These are phyloP conservation scores for Dalbergia cochinchinensis DNA, from an alignment of 306 rosid genomes.

Conservation along the genomic window DNA sequence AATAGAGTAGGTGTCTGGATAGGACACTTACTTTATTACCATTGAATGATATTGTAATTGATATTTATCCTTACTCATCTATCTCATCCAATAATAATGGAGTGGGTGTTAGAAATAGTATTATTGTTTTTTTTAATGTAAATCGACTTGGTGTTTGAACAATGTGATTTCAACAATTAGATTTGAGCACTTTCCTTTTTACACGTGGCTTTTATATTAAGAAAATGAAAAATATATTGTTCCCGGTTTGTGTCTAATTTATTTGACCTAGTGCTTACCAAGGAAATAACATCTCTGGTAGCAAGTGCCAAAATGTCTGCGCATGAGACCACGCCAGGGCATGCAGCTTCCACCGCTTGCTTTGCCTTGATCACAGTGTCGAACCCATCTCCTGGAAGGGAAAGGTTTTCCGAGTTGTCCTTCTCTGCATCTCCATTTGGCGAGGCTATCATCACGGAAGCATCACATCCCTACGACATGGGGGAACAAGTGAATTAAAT, in stretches of 20 bases:
- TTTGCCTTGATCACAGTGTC: slow-evolving; percentile 85
- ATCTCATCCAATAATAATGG: too few species aligned
- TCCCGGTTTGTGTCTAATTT: not conserved
- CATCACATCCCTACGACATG: slow-evolving; percentile 82
- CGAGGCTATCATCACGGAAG: slow-evolving; percentile 66
- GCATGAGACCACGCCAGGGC: slow-evolving; percentile 83
- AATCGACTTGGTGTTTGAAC: too few species aligned
- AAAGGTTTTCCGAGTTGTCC: slow-evolving; percentile 65
- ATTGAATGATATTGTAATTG: too few species aligned
- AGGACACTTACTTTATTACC: too few species aligned
- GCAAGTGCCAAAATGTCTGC: slow-evolving; percentile 85
- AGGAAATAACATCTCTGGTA: slow-evolving; percentile 71
- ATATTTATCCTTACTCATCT: too few species aligned
- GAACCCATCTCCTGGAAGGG: slow-evolving; percentile 91
- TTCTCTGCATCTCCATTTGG: slow-evolving; percentile 84
- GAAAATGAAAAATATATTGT: not conserved
- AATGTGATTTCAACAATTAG: too few species aligned
- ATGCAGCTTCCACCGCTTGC: slow-evolving; percentile 70
- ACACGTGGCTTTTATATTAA: too few species aligned
- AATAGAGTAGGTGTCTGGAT: too few species aligned
- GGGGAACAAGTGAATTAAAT: not conserved
- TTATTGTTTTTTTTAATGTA: too few species aligned
- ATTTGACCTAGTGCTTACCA: slow-evolving; percentile 52
- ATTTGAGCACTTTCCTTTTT: too few species aligned
- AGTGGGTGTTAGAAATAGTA: too few species aligned